A percentile compares a stretch with the other conserved stretches of the same genome.
Evolutionary conservation across 495 filamentous ascomycete species (phyloP).

Genomic region (Tuber umbilicatum): DNA sequence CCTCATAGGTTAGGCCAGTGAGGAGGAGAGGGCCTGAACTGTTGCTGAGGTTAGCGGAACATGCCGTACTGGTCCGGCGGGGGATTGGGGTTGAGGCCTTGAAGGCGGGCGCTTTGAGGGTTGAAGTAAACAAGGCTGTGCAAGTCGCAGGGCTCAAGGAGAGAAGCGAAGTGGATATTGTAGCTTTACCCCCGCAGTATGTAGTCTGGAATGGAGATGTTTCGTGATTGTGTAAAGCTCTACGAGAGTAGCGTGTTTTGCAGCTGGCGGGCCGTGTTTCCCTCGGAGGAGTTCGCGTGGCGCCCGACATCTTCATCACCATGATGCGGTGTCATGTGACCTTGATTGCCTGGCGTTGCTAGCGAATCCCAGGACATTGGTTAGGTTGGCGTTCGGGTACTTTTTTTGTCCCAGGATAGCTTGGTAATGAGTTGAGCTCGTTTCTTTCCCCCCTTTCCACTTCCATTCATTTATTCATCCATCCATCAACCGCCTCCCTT

Average conservation of each 20-base stretch:
- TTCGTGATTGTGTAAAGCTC: not conserved
- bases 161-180: not conserved
- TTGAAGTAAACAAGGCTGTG: not conserved
- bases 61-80: not conserved
- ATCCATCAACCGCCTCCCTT: not conserved
- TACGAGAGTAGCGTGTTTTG: not conserved
- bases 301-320: not conserved
- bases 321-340: constrained; percentile 6
- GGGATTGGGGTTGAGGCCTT: not conserved
- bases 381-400: not conserved
- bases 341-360: not conserved
- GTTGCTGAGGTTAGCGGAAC: not conserved
- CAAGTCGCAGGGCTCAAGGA: not conserved
- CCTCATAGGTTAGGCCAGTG: too few species aligned
- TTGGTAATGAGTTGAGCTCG: not conserved
- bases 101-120: not conserved
- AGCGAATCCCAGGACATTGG: not conserved
- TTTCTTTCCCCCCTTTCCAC: not conserved
- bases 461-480: not conserved
- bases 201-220: too few species aligned
- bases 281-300: not conserved
- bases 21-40: not conserved
- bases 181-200: not conserved
- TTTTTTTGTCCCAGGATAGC: not conserved
- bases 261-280: not conserved